Evolutionary conservation across 2,329 filamentous ascomycete species (phyloP).

Genomic region (Apiospora hydei): DNA sequence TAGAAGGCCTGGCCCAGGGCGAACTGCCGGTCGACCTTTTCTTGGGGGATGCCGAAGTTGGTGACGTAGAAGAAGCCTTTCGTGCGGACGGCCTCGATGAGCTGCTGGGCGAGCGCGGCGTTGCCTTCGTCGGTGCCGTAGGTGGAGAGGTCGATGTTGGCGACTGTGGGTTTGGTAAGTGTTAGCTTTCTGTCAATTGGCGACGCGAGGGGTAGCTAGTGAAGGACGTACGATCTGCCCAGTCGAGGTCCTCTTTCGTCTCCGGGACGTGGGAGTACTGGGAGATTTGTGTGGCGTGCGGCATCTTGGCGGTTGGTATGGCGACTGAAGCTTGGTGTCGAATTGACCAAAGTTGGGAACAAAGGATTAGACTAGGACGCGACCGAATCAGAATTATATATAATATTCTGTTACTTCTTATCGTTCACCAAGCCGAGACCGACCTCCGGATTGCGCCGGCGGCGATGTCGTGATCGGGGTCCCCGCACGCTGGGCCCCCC

Average conservation of each 20-base stretch:
- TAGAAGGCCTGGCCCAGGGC: conserved; percentile 65
- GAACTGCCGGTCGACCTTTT: conserved; percentile 65
- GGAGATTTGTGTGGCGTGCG: conserved; percentile 42
- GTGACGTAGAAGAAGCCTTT: conserved; percentile 67
- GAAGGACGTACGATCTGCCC: conserved; percentile 47
- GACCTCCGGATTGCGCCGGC: background rate
- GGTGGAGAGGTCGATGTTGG: conserved; percentile 44
- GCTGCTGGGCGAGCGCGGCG: conserved; percentile 36
- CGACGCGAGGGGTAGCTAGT: background rate
- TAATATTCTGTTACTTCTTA: background rate
- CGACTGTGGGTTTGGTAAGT: conserved; percentile 33
- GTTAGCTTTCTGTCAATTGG: background rate
- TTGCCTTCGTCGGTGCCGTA: conserved; percentile 45
- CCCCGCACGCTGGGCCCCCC: background rate
- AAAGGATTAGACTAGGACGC: background rate
- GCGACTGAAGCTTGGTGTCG: background rate
- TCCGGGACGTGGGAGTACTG: conserved; percentile 46
- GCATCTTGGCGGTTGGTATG: conserved; percentile 37
- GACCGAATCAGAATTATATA: background rate
- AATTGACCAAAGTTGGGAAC: too few species aligned
- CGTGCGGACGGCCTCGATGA: conserved; percentile 45
- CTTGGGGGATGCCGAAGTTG: conserved; percentile 66
- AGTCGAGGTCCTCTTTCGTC: conserved; percentile 46
- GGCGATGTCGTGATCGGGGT: conserved; percentile 4
- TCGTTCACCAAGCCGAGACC: background rate